Evolutionary conservation across 139 green algal genomes (phyloP).

Genomic region (Coelastrella sp.): DNA sequence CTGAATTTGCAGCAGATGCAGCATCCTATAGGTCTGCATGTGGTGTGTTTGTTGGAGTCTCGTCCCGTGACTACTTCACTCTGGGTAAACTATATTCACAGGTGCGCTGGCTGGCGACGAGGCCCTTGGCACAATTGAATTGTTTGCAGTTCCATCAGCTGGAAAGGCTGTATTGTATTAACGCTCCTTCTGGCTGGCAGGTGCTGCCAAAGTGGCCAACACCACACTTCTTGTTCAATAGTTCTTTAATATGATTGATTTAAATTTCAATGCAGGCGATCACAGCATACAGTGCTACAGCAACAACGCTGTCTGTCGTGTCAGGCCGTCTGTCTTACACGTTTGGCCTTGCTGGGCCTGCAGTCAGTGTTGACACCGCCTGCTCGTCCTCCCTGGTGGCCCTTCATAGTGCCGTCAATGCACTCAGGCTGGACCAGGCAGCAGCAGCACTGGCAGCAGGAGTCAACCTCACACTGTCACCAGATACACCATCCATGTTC

Average conservation of each 20-base stretch:
- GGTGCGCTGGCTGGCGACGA: background rate
- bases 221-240: background rate
- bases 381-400: slow-evolving; percentile 87
- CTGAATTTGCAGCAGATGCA: background rate
- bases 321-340: slow-evolving; percentile 80
- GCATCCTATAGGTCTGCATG: slow-evolving; percentile 25
- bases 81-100: slow-evolving; percentile 46
- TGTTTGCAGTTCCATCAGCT: background rate
- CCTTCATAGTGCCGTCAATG: slow-evolving; percentile 51
- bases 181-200: background rate
- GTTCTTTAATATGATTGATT: background rate
- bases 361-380: slow-evolving; percentile 86
- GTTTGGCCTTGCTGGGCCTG: slow-evolving; percentile 79
- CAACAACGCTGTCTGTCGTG: slow-evolving; percentile 67
- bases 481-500: slow-evolving; percentile 71
- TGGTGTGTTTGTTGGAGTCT: slow-evolving; percentile 74
- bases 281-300: slow-evolving; percentile 64
- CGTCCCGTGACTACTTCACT: slow-evolving; percentile 77
- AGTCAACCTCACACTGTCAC: slow-evolving; percentile 66
- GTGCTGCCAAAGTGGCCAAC: background rate
- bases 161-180: background rate
- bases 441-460: slow-evolving; percentile 50
- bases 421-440: slow-evolving; percentile 48
- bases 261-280: slow-evolving; percentile 16
- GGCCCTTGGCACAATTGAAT: too few relatives aligned